Base-by-base conservation (phyloP, 176 grass and related monocot species). In the Urochloa ruziziensis region DNA sequence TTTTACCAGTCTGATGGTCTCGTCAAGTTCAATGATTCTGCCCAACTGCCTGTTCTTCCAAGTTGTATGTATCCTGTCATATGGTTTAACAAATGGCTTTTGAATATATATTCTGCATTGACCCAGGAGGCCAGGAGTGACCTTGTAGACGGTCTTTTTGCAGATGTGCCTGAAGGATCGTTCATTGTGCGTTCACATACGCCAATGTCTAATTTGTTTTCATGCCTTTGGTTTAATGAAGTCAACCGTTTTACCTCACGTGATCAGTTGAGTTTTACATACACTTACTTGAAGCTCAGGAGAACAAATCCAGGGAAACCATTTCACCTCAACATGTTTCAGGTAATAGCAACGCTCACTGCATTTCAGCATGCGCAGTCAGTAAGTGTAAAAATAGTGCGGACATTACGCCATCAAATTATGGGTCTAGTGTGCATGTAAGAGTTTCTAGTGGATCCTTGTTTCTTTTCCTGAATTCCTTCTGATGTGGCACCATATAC, bases 161-260 rank as follows among this genome's bases (percentile, higher is more conserved):
- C 95, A 98, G 95, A 93, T 95, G 95, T 98, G 39, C 95, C 95
- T 44, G 91, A 98, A 95, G 92, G 90, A 75, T 98, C 92, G 53
- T 95, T 98, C 84, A 93, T 98, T 80, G 91, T 95, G 53, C 88
- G 89, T 84, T 86, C 86, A 8, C 92, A 98, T 84, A 93, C 95
- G 56, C 91, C 90, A 14, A 98, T 95, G 84, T 98, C 92, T 57
- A 98, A 98, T 88, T 88, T 98, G 72, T 98, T 98, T 88, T 95
- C 92, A 71, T 98, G 92, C 46, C 95, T 98, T 83, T 98, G 95
- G 92, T 94, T 94, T 89, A 98, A 95, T 79, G 92, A 91, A 82
- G 84, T 95, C 27, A 87, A 95, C 69, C 83, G 84, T 64, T 98
- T 95, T 76, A 93, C 90, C 5, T 98, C 91, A 40, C 88, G 89